Evolutionary conservation across 2,329 filamentous ascomycete genomes (phyloP).

Genomic region (Aureobasidium sp.): DNA sequence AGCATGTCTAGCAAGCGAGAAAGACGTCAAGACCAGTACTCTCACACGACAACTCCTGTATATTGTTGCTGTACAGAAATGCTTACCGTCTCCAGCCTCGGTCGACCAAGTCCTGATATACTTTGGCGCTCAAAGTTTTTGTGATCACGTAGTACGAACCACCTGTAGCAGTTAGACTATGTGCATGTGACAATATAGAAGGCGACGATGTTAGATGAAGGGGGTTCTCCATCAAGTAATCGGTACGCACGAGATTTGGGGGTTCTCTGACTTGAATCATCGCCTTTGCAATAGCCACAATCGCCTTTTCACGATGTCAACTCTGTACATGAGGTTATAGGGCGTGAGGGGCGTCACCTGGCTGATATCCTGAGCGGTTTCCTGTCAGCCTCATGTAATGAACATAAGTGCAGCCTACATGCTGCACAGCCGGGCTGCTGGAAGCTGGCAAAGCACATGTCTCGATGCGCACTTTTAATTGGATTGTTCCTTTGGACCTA

Average conservation of each 20-base stretch:
- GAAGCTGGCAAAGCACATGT: not conserved
- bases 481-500: not conserved
- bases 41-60: not conserved
- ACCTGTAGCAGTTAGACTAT: slow-evolving; percentile 41
- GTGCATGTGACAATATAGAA: not conserved
- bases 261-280: slow-evolving; percentile 37
- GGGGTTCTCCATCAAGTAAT: not conserved
- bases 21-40: not conserved
- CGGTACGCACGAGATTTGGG: slow-evolving; percentile 40
- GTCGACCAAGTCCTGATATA: slow-evolving; percentile 66
- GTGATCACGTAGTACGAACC: slow-evolving; percentile 64
- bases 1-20: not conserved
- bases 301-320: slow-evolving; percentile 21
- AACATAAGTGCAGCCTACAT: not conserved
- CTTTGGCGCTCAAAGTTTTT: slow-evolving; percentile 50
- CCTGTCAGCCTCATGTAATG: not conserved
- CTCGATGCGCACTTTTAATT: not conserved
- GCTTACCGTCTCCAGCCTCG: slow-evolving; percentile 69
- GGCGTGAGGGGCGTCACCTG: not conserved
- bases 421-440: not conserved
- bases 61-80: slow-evolving; percentile 18
- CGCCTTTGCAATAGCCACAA: slow-evolving; percentile 44
- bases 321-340: not conserved
- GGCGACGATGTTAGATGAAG: slow-evolving; percentile 1
- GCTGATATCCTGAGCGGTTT: slow-evolving; percentile 34